phyloP scores from a whole-genome alignment of 129 eudicot genomes.

The Flaveria sonorensis region DNA sequence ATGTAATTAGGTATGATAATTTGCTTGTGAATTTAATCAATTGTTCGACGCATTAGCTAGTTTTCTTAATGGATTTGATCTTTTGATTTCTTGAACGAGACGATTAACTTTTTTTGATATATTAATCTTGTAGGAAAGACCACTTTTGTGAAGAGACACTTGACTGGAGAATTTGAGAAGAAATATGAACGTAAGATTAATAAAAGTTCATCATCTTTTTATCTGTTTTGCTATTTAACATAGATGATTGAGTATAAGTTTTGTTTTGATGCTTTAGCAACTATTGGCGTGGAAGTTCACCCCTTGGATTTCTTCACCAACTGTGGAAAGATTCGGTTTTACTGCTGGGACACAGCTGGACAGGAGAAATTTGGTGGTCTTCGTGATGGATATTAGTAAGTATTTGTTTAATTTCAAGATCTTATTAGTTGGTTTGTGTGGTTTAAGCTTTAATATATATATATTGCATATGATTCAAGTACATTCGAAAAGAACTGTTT shows the following conservation, averaged over 20 bases:
- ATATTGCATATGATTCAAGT: too few species aligned
- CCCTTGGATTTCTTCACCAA: constrained; percentile 60
- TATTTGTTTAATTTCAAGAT: neutral
- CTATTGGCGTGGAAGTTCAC: constrained; percentile 61
- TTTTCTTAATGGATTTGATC: neutral
- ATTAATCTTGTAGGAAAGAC: constrained; percentile 44
- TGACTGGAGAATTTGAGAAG: constrained; percentile 60
- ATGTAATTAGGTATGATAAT: neutral
- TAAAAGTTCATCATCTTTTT: neutral
- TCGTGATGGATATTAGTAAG: constrained; percentile 57
- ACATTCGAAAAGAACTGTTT: too few species aligned
- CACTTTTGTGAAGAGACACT: constrained; percentile 59
- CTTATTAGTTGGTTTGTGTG: neutral
- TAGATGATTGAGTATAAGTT: neutral
- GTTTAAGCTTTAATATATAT: neutral
- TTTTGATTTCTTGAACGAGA: neutral
- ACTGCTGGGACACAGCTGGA: constrained; percentile 69
- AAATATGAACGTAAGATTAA: constrained; percentile 52
- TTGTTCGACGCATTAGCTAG: neutral
- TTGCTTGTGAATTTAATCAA: neutral
- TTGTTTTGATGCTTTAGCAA: constrained; percentile 20
- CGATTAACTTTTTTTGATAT: neutral
- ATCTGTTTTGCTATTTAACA: neutral
- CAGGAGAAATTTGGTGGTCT: constrained; percentile 68
- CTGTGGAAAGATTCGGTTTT: constrained; percentile 54